Evolutionary conservation across 2,329 filamentous ascomycete genomes (phyloP).

Genomic region (Pestalotiopsis sp.): DNA sequence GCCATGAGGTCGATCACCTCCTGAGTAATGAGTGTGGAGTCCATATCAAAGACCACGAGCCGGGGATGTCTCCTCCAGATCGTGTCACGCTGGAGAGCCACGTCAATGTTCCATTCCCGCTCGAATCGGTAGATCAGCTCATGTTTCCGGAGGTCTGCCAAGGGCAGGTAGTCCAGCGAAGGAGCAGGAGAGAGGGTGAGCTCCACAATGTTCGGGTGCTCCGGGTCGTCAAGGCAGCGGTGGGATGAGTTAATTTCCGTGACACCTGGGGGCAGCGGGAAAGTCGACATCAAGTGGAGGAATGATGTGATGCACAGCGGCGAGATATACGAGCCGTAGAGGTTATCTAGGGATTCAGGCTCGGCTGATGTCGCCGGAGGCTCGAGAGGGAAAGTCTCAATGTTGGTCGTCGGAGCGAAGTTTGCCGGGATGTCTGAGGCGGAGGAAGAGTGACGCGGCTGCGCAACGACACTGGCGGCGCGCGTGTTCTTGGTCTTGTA

Average conservation of each 20-base stretch:
- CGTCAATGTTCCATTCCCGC: constrained; percentile 86
- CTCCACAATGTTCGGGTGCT: constrained; percentile 67
- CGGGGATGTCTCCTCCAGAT: constrained; percentile 80
- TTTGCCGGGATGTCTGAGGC: constrained; percentile 51
- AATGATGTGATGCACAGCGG: constrained; percentile 68
- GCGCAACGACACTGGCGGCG: constrained; percentile 35
- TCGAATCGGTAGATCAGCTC: constrained; percentile 84
- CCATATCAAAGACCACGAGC: constrained; percentile 97
- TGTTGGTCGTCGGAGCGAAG: constrained; percentile 61
- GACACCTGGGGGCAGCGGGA: constrained; percentile 56
- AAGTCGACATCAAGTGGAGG: constrained; percentile 66
- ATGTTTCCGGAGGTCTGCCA: constrained; percentile 75
- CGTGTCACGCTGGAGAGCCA: constrained; percentile 73
- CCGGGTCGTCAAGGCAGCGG: constrained; percentile 63
- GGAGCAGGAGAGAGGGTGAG: constrained; percentile 64
- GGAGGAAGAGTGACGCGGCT: constrained; percentile 38
- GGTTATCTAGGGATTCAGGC: constrained; percentile 62
- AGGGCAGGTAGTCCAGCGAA: constrained; percentile 62
- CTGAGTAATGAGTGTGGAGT: constrained; percentile 94
- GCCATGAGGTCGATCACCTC: constrained; percentile 98
- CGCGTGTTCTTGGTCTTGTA: constrained; percentile 51
- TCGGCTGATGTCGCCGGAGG: constrained; percentile 52
- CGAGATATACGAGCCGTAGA: constrained; percentile 68
- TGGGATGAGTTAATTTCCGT: constrained; percentile 62
- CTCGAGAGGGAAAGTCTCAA: constrained; percentile 63